phyloP scores from a whole-genome alignment of 257 asterid species.

The Galeopsis tetrahit region DNA sequence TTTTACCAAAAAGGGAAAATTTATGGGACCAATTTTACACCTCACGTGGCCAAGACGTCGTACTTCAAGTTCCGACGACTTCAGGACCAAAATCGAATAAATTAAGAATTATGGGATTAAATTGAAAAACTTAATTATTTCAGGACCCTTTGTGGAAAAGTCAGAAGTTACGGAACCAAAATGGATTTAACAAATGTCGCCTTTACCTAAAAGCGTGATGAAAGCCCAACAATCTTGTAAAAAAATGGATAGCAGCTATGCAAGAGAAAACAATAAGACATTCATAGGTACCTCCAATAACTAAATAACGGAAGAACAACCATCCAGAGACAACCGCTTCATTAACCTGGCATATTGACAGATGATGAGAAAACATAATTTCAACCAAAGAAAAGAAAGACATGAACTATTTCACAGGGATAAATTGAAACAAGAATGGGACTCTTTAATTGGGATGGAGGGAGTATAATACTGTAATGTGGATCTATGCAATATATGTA shows the following conservation, averaged over 20 bases:
- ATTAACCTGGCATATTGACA: slow-evolving; percentile 64
- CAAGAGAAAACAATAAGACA: slow-evolving; percentile 20
- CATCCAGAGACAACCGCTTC: slow-evolving; percentile 97
- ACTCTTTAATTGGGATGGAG: neutral
- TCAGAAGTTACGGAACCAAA: no score
- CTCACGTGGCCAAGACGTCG: no score
- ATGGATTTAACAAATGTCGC: no score
- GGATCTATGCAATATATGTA: slow-evolving; percentile 1
- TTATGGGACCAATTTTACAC: no score
- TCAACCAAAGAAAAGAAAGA: slow-evolving; percentile 26
- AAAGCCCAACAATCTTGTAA: slow-evolving; percentile 12
- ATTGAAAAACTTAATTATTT: no score
- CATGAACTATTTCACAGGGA: slow-evolving; percentile 5
- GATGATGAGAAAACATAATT: slow-evolving; percentile 26
- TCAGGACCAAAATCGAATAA: no score
- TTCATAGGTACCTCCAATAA: slow-evolving; percentile 82
- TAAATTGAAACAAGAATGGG: neutral
- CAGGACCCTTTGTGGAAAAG: no score
- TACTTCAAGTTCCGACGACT: no score
- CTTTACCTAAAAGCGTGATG: neutral
- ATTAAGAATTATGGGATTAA: no score
- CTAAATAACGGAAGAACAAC: slow-evolving; percentile 96
- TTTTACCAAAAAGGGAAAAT: no score
- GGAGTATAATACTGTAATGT: neutral
- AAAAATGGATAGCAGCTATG: neutral